Conservation (phyloP, 768 basidiomycete species). For the Hypholoma sublateritium region DNA sequence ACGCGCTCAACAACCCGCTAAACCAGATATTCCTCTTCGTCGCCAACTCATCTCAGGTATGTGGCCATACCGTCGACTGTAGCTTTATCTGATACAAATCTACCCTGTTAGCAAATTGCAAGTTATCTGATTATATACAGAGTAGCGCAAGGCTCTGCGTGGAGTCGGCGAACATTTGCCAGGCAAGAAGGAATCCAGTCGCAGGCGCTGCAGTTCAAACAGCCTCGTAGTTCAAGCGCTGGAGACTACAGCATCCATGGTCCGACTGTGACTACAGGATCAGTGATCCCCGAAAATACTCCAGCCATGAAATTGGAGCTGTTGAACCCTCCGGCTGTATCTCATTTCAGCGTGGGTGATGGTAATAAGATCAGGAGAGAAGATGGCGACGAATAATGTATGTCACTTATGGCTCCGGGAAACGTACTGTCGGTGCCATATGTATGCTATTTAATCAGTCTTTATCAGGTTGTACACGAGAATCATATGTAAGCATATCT, state of each 20-base stretch:
- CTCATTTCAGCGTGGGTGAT: not conserved
- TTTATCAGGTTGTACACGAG: too few relatives aligned
- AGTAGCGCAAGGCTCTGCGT: constrained; percentile 7
- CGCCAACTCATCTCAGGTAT: constrained; percentile 34
- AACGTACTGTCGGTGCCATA: too few relatives aligned
- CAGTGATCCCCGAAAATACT: not conserved
- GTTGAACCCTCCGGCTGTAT: not conserved
- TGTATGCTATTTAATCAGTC: too few relatives aligned
- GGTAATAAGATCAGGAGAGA: too few relatives aligned
- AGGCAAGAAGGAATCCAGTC: constrained; percentile 1
- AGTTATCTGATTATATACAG: constrained; percentile 5
- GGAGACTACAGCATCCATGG: not conserved
- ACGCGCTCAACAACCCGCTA: constrained; percentile 34
- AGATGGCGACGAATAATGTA: too few relatives aligned
- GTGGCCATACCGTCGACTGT: not conserved
- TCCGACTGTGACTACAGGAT: not conserved
- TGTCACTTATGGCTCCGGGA: too few relatives aligned
- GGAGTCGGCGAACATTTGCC: constrained; percentile 3
- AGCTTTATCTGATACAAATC: not conserved
- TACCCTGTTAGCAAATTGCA: constrained; percentile 3
- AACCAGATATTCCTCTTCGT: constrained; percentile 35
- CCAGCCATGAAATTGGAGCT: not conserved
- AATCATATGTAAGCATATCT: too few relatives aligned
- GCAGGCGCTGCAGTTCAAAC: not conserved
- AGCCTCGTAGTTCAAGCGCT: not conserved